Percentiles rank a stretch among this genome's conserved stretches.
These are phyloP conservation scores for Martiniozyma asiatica DNA, from an alignment of 1,139 yeast species.

Conservation along the genomic window DNA sequence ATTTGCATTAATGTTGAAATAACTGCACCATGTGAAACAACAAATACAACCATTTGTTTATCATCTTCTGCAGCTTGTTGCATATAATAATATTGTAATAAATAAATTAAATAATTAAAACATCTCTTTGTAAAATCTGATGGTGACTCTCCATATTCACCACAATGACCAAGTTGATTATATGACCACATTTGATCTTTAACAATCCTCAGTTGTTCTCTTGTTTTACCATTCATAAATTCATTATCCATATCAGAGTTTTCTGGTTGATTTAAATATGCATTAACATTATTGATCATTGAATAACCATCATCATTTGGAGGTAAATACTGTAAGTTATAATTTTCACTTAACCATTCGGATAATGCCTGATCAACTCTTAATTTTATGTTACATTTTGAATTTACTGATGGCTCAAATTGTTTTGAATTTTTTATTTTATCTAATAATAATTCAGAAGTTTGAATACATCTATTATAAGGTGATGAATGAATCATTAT, in stretches of 20 bases:
- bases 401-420: conserved; percentile 1
- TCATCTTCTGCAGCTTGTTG: conserved; percentile 16
- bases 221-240: conserved; percentile 8
- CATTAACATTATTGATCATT: conserved; percentile 24
- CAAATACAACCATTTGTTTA: conserved; percentile 16
- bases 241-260: conserved; percentile 1
- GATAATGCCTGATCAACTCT: conserved; percentile 27
- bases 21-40: conserved; percentile 24
- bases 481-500: conserved; percentile 48
- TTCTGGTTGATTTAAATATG: conserved; percentile 18
- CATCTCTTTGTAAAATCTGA: conserved; percentile 28
- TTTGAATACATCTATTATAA: conserved; percentile 80
- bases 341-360: conserved; percentile 28
- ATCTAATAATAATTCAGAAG: conserved; percentile 37
- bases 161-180: conserved; percentile 22
- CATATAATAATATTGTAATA: conserved; percentile 29
- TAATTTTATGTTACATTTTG: conserved; percentile 12
- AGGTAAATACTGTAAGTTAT: conserved; percentile 25
- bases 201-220: conserved; percentile 10
- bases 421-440: conserved; percentile 9
- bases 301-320: conserved; percentile 31
- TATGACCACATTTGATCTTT: conserved; percentile 22
- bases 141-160: conserved; percentile 24
- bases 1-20: conserved; percentile 22
- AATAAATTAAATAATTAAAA: conserved; percentile 29